A percentile compares a stretch with the other conserved stretches of the same genome.
These are phyloP conservation scores for Vitis vinifera DNA, from an alignment of 164 flowering plant species.

Conservation along the genomic window DNA sequence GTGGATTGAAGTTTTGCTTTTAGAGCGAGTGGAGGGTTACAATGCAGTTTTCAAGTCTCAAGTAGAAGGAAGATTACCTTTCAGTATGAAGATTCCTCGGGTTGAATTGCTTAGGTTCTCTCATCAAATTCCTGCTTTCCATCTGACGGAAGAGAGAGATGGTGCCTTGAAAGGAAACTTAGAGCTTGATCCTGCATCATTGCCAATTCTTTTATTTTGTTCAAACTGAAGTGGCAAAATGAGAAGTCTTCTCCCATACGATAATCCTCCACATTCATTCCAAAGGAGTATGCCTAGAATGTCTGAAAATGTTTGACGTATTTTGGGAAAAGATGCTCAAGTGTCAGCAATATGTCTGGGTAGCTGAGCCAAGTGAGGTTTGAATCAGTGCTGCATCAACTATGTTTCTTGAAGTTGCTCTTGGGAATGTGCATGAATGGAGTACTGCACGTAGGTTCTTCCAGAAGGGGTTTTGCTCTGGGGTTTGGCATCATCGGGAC, in stretches of 20 bases:
- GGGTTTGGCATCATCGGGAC: not conserved
- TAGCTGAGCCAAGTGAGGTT: too few relatives aligned
- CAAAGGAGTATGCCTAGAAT: too few relatives aligned
- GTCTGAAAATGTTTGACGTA: too few relatives aligned
- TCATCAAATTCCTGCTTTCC: conserved; percentile 57
- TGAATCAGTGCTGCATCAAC: not conserved
- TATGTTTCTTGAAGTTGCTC: not conserved
- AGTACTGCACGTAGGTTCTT: not conserved
- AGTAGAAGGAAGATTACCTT: conserved; percentile 6
- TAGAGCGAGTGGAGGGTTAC: conserved; percentile 38
- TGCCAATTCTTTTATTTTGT: conserved; percentile 28
- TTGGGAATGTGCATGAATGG: not conserved
- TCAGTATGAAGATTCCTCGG: conserved; percentile 18
- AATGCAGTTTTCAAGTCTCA: conserved; percentile 42
- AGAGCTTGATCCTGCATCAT: conserved; percentile 62
- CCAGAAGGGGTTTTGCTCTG: not conserved
- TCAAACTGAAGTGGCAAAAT: conserved; percentile 12
- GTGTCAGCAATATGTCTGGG: too few relatives aligned
- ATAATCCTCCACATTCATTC: not conserved
- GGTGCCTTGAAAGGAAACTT: conserved; percentile 46
- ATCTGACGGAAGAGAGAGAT: conserved; percentile 35
- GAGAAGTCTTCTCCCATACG: not conserved
- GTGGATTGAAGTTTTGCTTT: conserved; percentile 17
- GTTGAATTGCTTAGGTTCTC: conserved; percentile 46
- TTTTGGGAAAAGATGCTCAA: too few relatives aligned